Evolutionary conservation across 352 stramenopile genomes (phyloP).

Genomic region (Albugo candida): DNA sequence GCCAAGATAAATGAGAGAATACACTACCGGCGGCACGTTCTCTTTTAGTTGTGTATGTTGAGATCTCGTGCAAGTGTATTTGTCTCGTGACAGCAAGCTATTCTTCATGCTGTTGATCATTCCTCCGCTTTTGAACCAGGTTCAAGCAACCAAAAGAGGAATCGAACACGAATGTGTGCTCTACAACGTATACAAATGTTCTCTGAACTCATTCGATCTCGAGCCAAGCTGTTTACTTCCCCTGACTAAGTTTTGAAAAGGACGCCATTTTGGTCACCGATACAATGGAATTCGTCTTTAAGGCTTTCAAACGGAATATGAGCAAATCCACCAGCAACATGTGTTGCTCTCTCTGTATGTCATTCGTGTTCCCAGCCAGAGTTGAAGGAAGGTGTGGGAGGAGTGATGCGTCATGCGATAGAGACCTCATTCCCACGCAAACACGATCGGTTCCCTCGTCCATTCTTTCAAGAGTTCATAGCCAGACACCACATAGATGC

Average conservation of each 20-base stretch:
- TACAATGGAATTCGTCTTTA: constrained; percentile 1
- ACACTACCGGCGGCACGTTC: constrained; percentile 36
- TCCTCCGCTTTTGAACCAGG: constrained; percentile 18
- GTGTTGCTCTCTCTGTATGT: constrained; percentile 28
- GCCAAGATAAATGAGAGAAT: constrained; percentile 65
- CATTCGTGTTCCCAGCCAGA: constrained; percentile 22
- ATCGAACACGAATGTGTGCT: constrained; percentile 43
- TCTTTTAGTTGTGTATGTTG: constrained; percentile 72
- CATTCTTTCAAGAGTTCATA: constrained; percentile 45
- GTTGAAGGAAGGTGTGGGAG: not conserved
- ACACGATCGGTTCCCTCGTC: constrained; percentile 50
- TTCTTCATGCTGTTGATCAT: constrained; percentile 3
- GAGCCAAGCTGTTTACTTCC: constrained; percentile 4
- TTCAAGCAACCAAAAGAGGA: constrained; percentile 19
- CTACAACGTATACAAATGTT: constrained; percentile 14
- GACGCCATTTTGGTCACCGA: not conserved
- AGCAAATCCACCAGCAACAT: constrained; percentile 3
- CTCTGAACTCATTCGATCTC: not conserved
- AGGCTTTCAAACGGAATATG: not conserved
- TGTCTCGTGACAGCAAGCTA: constrained; percentile 11
- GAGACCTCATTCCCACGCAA: constrained; percentile 65
- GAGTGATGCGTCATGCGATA: constrained; percentile 6
- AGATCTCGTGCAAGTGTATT: constrained; percentile 62
- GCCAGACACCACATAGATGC: constrained; percentile 26
- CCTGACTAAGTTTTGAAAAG: not conserved